Base-by-base conservation (phyloP, 345 rosid species). In the Murraya paniculata region DNA sequence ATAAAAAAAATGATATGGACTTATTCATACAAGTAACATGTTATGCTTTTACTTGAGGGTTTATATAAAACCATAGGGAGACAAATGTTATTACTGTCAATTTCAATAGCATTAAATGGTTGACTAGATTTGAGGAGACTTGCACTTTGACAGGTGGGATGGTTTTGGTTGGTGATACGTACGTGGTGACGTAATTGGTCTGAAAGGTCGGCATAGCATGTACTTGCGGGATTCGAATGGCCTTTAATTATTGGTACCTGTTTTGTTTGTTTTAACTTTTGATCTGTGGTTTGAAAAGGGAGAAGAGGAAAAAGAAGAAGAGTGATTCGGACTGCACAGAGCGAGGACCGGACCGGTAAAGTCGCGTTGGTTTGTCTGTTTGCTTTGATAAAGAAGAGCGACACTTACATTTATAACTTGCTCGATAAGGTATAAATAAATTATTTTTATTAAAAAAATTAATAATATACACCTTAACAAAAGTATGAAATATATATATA, bases 101-200 rank as follows among this genome's bases (percentile, higher is more conserved):
- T 14, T 3, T 3, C 4, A 45, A 1, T 13, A 1, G 57, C 57
- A 53, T 41, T 28, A 38, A 38, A 24, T 57, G 77, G 41, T 56
- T 33, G 61, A 75, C 77, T 18, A 10, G 76, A 2, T 9, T 25
- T 1, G 8, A 0, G 21, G 7, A 27, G 60, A 4, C 25, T 45
- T 48, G 5, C 5, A 6, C 28, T 10, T 16, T 28, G 39, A 38
- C 82, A 56, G 38, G 76, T 65, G 55, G 73, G 0, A 7, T 58
- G 19, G 13, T 61, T 31, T 35, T 1, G 21, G 33, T 14, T 45
- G 57, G 25, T 45, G 39, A 33, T 31, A 41, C 84, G 81, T 70
- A 82, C 31, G 81, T 19, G 27, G 41, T 82, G 81, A 82, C 81
- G 73, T 33, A 30, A 50, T 31, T 1, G n/a, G 4, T 28, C 27